A percentile compares a stretch with the other conserved stretches of the same genome.
Conservation (phyloP, 2,329 filamentous ascomycete genomes). For the Clonostachys byssicola region DNA sequence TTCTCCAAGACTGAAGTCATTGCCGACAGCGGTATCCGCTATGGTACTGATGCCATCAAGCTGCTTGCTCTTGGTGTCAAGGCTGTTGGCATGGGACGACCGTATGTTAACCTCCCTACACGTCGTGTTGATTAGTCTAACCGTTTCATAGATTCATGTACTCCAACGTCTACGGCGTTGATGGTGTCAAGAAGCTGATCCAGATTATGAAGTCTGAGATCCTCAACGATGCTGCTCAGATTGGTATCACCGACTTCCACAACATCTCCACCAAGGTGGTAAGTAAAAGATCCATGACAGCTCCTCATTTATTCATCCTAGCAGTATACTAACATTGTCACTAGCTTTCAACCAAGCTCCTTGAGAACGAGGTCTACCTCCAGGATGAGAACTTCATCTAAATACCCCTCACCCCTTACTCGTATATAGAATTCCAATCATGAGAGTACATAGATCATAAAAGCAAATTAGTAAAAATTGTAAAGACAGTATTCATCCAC, state of each 20-base stretch:
- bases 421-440: too few relatives aligned
- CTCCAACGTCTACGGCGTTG: slow-evolving; percentile 43
- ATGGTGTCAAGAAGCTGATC: slow-evolving; percentile 38
- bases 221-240: slow-evolving; percentile 33
- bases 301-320: too few relatives aligned
- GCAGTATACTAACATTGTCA: too few relatives aligned
- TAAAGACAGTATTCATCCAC: too few relatives aligned
- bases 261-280: slow-evolving; percentile 16
- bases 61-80: slow-evolving; percentile 36
- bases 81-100: slow-evolving; percentile 40
- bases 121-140: too few relatives aligned
- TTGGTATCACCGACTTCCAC: slow-evolving; percentile 30
- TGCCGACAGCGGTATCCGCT: slow-evolving; percentile 36
- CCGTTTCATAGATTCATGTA: slow-evolving; percentile 32
- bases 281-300: background rate
- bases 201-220: slow-evolving; percentile 45
- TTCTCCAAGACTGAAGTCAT: slow-evolving; percentile 31
- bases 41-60: slow-evolving; percentile 34
- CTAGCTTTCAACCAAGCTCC: too few relatives aligned
- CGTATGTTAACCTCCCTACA: slow-evolving; percentile 11
- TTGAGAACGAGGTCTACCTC: too few relatives aligned
- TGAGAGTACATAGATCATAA: too few relatives aligned
- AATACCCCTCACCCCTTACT: too few relatives aligned
- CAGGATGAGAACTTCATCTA: too few relatives aligned
- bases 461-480: too few relatives aligned